These are phyloP conservation scores for Oryza meridionalis DNA, from an alignment of 176 grass and related monocot species.

Conservation along the genomic window DNA sequence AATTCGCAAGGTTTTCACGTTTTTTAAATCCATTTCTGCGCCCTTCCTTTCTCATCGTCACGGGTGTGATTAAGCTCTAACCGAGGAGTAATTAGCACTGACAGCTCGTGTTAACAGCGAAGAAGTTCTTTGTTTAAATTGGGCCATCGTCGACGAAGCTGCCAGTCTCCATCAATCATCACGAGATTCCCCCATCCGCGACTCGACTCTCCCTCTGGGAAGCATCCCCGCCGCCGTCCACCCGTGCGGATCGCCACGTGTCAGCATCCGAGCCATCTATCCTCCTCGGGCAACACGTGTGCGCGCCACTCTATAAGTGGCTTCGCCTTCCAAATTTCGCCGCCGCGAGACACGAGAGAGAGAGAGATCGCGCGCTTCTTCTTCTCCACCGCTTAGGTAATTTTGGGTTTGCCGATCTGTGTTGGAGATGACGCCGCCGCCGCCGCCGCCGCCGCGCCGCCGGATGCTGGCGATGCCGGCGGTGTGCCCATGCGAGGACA, in stretches of 20 bases:
- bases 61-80: background rate
- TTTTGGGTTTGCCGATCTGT: background rate
- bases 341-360: background rate
- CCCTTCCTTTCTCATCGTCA: background rate
- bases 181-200: background rate
- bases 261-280: background rate
- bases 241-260: background rate
- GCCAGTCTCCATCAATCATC: background rate
- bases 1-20: background rate
- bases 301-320: constrained; percentile 18
- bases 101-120: background rate
- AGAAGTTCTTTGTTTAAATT: background rate
- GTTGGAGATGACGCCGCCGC: background rate
- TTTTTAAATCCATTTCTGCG: background rate
- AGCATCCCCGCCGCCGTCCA: constrained; percentile 32
- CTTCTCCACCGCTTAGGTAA: background rate
- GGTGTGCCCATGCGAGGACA: constrained; percentile 69
- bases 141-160: constrained; percentile 4
- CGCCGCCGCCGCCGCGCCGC: constrained; percentile 2
- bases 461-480: constrained; percentile 56
- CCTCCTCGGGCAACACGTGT: constrained; percentile 2
- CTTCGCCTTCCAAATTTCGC: constrained; percentile 17
- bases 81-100: background rate
- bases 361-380: background rate
- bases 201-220: background rate